Base-by-base conservation (phyloP, 371 early-diverging fungal genomes). In the Mucor lusitanicus region DNA sequence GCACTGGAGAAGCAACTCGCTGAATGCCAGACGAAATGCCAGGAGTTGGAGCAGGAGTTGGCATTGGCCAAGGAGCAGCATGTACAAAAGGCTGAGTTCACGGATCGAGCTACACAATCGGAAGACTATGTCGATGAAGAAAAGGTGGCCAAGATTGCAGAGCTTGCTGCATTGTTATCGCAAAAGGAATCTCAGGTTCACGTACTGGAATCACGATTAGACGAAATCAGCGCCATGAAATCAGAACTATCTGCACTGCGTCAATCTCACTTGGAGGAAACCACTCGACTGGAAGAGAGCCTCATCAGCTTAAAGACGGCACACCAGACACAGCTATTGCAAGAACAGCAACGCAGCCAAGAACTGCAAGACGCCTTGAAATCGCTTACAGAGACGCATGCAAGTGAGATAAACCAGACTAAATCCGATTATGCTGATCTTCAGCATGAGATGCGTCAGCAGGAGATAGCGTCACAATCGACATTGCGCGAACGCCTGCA, bases 151-250 rank as follows among this genome's bases (percentile, higher is more conserved):
- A n/a, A 60, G 9, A 15, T 60, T 42, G 11, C 57, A 13, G 65
- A 71, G 30, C 60, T 77, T 19, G 23, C 61, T n/a, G 50, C 32
- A 1, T 57, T 63, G 23, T n/a, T 74, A 0, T 28, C 40, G 1
- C 28, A 64, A 37, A 77, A 77, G 40, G 58, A 62, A 40, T 19
- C 60, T 15, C 54, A 72, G 28, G 42, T 80, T 6, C 42, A 70
- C 17, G 54, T 37, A 35, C 61, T 80, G 5, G 60, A 72, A 19
- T 35, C 68, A 3, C 59, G 50, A 5, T 46, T 82, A 50, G 50
- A 53, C n/a, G 80, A 78, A 27, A 67, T 78, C 23, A 73, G 74
- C 8, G 7, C 40, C 0, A 33, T 79, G 17, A 77, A 72, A 15
- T 19, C 48, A 2, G 77, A 78, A 15, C 21, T 75, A 21, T 37